phyloP scores from a whole-genome alignment of 176 grass and related monocot species.

The Pharus latifolius region DNA sequence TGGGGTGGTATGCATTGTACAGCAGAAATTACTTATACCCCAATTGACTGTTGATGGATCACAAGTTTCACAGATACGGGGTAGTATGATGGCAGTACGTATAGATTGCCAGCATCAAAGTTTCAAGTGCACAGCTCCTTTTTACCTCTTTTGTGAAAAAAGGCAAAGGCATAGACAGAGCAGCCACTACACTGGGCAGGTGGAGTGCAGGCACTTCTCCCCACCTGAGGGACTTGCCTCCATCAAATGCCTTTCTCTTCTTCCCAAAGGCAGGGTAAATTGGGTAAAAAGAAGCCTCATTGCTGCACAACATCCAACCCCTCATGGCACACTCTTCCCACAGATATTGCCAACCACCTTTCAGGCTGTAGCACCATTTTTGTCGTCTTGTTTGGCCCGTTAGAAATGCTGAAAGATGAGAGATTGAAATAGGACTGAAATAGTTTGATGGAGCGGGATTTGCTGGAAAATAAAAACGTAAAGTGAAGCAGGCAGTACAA shows the following conservation, averaged over 20 bases:
- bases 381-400: background rate
- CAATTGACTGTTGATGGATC: constrained; percentile 20
- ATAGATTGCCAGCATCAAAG: constrained; percentile 44
- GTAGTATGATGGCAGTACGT: constrained; percentile 23
- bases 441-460: too few relatives aligned
- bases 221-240: constrained; percentile 24
- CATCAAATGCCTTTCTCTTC: constrained; percentile 47
- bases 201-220: constrained; percentile 42
- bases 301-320: constrained; percentile 16
- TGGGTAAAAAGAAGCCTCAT: constrained; percentile 15
- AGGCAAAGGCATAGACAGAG: constrained; percentile 28
- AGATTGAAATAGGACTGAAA: background rate
- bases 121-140: constrained; percentile 42
- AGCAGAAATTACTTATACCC: constrained; percentile 6
- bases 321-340: background rate
- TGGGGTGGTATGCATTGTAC: constrained; percentile 20
- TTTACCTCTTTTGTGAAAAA: constrained; percentile 47
- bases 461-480: background rate
- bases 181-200: constrained; percentile 37
- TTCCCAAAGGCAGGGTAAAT: constrained; percentile 26
- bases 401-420: constrained; percentile 17
- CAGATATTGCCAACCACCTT: constrained; percentile 11
- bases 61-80: constrained; percentile 14
- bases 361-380: background rate
- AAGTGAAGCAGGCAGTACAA: background rate